Evolutionary conservation across 768 basidiomycete species (phyloP).

Genomic region (Boletus vinaceobasis): DNA sequence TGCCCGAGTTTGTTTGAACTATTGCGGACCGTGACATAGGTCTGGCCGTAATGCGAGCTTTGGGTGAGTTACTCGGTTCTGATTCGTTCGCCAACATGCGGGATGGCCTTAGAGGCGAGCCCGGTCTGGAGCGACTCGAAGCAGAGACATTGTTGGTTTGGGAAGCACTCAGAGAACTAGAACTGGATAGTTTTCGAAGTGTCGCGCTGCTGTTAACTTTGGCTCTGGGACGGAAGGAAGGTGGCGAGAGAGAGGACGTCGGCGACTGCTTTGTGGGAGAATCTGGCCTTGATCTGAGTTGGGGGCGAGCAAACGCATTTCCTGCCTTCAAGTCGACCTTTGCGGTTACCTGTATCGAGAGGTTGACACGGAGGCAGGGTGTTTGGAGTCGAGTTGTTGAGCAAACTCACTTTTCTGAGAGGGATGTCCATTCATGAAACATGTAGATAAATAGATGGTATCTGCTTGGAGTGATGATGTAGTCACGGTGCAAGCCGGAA

Average conservation of each 20-base stretch:
- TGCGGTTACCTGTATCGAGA: constrained; percentile 46
- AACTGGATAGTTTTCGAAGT: constrained; percentile 25
- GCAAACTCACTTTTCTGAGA: constrained; percentile 43
- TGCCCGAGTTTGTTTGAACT: constrained; percentile 5
- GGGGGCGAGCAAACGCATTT: constrained; percentile 30
- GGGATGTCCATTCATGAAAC: constrained; percentile 36
- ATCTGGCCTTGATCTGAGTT: constrained; percentile 41
- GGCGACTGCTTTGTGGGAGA: constrained; percentile 45
- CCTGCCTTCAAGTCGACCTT: constrained; percentile 42
- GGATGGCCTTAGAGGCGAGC: constrained; percentile 37
- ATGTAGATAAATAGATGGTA: background rate
- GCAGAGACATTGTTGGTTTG: constrained; percentile 31
- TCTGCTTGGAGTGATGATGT: background rate
- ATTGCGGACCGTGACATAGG: constrained; percentile 27
- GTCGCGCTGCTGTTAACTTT: constrained; percentile 60
- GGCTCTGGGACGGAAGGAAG: constrained; percentile 47
- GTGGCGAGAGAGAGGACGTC: constrained; percentile 24
- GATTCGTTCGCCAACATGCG: constrained; percentile 33
- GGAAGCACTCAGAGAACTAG: constrained; percentile 16
- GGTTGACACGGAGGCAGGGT: constrained; percentile 10
- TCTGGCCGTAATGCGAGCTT: constrained; percentile 27
- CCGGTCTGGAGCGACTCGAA: constrained; percentile 41
- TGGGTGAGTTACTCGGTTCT: constrained; percentile 24
- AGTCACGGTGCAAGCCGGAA: constrained; percentile 7
- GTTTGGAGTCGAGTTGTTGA: background rate